Conservation (phyloP, 176 grass and related monocot species). For the Avena atlantica region DNA sequence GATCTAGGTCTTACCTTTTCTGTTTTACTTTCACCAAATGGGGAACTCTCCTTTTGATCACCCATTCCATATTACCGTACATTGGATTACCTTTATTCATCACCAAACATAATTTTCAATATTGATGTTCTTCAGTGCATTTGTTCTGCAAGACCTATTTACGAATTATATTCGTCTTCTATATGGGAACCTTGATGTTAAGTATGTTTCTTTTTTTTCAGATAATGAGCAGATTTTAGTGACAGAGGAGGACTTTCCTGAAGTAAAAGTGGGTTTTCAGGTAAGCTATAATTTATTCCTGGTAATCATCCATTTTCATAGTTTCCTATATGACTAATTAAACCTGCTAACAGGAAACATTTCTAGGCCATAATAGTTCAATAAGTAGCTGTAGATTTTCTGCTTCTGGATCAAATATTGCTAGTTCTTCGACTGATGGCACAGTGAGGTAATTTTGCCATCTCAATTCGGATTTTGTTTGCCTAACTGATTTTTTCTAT, state of each 20-base stretch:
- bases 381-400: conserved; percentile 92
- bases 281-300: conserved; percentile 51
- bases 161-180: conserved; percentile 14
- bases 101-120: neutral
- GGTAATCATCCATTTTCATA: conserved; percentile 17
- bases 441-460: conserved; percentile 84
- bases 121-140: conserved; percentile 29
- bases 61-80: neutral
- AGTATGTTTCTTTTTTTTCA: conserved; percentile 43
- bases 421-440: conserved; percentile 92
- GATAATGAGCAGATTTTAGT: conserved; percentile 51
- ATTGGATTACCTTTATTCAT: conserved; percentile 36
- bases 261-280: conserved; percentile 94
- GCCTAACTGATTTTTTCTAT: conserved; percentile 17
- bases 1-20: neutral
- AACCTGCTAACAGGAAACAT: conserved; percentile 85
- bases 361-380: conserved; percentile 96
- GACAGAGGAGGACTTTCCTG: conserved; percentile 86
- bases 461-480: conserved; percentile 40
- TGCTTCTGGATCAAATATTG: conserved; percentile 91
- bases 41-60: neutral
- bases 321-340: conserved; percentile 50
- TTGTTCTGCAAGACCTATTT: conserved; percentile 28
- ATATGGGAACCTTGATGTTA: conserved; percentile 6
- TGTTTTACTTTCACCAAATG: neutral